These are phyloP conservation scores for Aotearoamyces nothofagi DNA, from an alignment of 2,329 filamentous ascomycete species.

Conservation along the genomic window DNA sequence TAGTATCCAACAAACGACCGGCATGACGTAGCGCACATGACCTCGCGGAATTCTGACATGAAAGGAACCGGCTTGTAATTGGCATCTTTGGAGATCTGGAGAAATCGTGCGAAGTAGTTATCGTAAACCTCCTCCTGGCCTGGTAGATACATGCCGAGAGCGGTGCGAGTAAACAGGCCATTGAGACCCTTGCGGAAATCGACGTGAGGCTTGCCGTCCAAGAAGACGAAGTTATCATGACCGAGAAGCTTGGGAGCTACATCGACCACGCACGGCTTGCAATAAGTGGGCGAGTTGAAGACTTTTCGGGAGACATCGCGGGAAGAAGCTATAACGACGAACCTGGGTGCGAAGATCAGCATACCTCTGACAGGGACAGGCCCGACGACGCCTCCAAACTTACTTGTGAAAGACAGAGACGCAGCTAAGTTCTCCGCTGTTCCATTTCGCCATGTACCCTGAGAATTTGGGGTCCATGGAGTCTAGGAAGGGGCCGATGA, in stretches of 20 bases:
- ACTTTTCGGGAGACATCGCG: conserved; percentile 94
- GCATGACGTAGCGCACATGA: conserved; percentile 90
- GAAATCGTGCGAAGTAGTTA: conserved; percentile 67
- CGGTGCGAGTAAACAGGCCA: conserved; percentile 80
- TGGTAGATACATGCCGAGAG: conserved; percentile 77
- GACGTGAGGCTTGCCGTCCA: conserved; percentile 87
- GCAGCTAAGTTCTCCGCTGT: conserved; percentile 80
- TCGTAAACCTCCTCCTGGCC: conserved; percentile 88
- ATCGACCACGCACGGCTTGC: conserved; percentile 95
- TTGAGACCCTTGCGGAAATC: conserved; percentile 97
- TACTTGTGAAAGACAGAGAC: conserved; percentile 99
- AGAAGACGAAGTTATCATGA: conserved; percentile 88
- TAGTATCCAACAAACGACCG: conserved; percentile 97
- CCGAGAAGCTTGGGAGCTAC: conserved; percentile 86
- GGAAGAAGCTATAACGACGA: conserved; percentile 90
- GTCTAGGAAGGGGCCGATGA: conserved; percentile 90
- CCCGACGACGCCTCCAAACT: conserved; percentile 14
- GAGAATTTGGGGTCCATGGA: conserved; percentile 86
- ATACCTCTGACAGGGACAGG: neutral
- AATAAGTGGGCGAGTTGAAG: conserved; percentile 82
- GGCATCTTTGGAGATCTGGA: conserved; percentile 58
- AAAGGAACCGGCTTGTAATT: conserved; percentile 65
- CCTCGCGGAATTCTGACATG: conserved; percentile 84
- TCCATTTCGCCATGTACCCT: conserved; percentile 86
- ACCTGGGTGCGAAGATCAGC: conserved; percentile 35